Percentiles rank a stretch among this genome's conserved stretches.
Conservation (phyloP, 2,329 filamentous ascomycete genomes). For the Epichloe festucae region DNA sequence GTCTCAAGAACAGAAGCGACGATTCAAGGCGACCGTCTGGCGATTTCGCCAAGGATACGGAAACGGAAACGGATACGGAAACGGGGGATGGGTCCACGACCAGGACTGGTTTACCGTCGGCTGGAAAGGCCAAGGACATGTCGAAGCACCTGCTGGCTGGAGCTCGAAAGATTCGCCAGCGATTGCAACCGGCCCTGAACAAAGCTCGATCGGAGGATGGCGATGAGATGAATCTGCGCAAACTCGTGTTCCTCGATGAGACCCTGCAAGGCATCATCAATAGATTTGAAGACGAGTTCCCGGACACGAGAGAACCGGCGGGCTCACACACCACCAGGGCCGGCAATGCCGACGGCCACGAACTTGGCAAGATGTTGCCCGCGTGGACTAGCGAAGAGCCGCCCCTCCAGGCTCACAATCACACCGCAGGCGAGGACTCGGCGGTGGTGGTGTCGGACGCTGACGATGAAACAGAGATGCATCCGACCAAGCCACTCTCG, state of each 20-base stretch:
- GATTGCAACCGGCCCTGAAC: conserved; percentile 71
- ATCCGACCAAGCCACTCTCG: conserved; percentile 28
- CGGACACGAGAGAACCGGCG: conserved; percentile 54
- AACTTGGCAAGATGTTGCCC: not conserved
- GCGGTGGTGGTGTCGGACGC: conserved; percentile 29
- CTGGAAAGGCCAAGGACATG: conserved; percentile 72
- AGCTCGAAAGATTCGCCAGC: conserved; percentile 73
- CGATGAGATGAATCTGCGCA: conserved; percentile 68
- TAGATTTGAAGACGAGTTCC: conserved; percentile 92
- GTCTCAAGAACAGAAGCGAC: conserved; percentile 62
- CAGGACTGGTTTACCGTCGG: conserved; percentile 24
- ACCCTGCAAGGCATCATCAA: conserved; percentile 86
- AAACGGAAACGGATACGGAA: conserved; percentile 22
- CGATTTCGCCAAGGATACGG: conserved; percentile 39
- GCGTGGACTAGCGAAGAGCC: conserved; percentile 10
- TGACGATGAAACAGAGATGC: conserved; percentile 35
- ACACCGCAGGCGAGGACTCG: conserved; percentile 21
- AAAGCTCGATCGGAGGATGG: conserved; percentile 55
- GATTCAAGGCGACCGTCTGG: conserved; percentile 43
- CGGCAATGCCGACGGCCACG: not conserved
- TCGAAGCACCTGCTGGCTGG: conserved; percentile 79
- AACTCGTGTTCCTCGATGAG: conserved; percentile 74
- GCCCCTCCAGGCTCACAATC: conserved; percentile 11
- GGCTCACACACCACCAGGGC: not conserved
- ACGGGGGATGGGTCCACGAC: conserved; percentile 30